A percentile compares a stretch with the other conserved stretches of the same genome.
Conservation (phyloP, 1,284 basidiomycete species). For the Polyporus tsugae region DNA sequence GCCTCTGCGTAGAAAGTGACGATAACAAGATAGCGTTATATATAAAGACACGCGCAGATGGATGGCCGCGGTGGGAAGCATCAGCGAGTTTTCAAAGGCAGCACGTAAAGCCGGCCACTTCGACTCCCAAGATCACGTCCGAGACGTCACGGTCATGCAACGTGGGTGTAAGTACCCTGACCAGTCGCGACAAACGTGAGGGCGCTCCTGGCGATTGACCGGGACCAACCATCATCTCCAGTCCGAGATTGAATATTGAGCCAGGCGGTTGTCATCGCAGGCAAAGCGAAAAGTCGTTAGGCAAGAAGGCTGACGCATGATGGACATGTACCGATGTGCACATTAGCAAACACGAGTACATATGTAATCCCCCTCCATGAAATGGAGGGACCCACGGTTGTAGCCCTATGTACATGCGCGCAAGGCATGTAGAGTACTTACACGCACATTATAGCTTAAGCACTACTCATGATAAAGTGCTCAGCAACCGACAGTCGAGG, state of each 20-base stretch:
- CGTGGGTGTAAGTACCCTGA: background rate
- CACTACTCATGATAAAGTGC: background rate
- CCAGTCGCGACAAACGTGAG: background rate
- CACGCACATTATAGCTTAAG: background rate
- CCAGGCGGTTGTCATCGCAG: background rate
- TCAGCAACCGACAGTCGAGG: background rate
- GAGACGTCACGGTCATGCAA: constrained; percentile 4
- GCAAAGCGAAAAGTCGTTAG: background rate
- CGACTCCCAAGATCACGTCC: background rate
- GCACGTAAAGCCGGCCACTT: background rate
- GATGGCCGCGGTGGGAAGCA: background rate
- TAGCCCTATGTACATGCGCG: background rate
- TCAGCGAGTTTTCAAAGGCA: background rate
- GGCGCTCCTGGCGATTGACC: background rate
- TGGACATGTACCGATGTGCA: background rate
- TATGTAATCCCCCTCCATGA: background rate
- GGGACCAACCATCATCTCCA: background rate
- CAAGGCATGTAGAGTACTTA: background rate
- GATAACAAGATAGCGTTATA: constrained; percentile 1
- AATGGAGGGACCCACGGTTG: background rate
- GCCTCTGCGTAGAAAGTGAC: background rate
- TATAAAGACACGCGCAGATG: background rate
- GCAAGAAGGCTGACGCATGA: background rate
- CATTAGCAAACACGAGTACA: background rate
- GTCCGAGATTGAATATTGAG: background rate